Base-by-base conservation (phyloP, 164 flowering plant genomes). In the Vitis rotundifolia region DNA sequence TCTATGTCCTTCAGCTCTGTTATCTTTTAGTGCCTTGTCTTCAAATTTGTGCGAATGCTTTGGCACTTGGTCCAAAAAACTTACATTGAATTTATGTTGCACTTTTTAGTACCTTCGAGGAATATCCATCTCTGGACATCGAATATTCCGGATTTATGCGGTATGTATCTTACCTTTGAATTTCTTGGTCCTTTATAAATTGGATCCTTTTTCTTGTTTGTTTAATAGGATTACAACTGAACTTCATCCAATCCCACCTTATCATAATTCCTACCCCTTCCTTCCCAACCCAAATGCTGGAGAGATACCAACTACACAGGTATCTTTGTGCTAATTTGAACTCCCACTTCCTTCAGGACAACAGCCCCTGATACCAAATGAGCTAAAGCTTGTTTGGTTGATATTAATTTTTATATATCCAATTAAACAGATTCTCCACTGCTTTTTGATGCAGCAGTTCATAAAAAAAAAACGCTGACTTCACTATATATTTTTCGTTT, bases 111-210 rank as follows among this genome's bases (percentile, higher is more conserved):
- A 94, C 75, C 92, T 94, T 62, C 86, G 94, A 73, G 91, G 97
- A 73, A 64, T 94, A 73, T 89, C 94, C 53, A 64, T 92, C 54
- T 85, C 76, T 81, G 95, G 97, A 49, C 85, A 86, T 77, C 81
- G 81, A 11, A 66, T 92, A 58, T 94, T 92, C 75, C 84, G 83
- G 49, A 89, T 94, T 51, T 92, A 91, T 80, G 97, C 98, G 79
- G 98, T 94, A 88, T 22, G 82, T 68, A 61, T 53, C 59, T 55
- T 15, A 58, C 66, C 54, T 63, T 48, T 62, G 49, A 14, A 12
- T 49, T 74, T 57, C n/a, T 61, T 50, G 55, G 44, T 59, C 49
- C 18, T 8, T 18, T 55, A 5, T 28, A 19, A 52, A 60, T 13
- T 10, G 11, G 60, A 11, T 29, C 44, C 12, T 31, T 16, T 59